A percentile compares a stretch with the other conserved stretches of the same genome.
phyloP scores from a whole-genome alignment of 768 basidiomycete species.

The Boletus reticuloceps region DNA sequence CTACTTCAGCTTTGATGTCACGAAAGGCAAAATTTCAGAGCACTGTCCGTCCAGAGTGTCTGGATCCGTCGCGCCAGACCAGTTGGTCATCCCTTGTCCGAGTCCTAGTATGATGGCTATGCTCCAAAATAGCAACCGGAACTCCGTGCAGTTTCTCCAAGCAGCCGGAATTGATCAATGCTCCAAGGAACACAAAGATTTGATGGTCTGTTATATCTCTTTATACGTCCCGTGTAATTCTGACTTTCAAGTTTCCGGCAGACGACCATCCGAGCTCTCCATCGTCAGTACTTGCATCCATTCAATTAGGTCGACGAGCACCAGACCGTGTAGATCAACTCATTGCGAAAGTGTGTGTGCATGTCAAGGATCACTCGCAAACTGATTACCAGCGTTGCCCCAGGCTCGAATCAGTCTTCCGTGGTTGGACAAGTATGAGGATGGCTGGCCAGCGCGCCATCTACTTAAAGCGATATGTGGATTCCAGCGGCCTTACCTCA shows the following conservation, averaged over 20 bases:
- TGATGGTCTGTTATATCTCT: neutral
- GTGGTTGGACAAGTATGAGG: constrained; percentile 20
- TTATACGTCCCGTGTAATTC: neutral
- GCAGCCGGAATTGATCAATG: neutral
- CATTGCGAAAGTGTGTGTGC: constrained; percentile 2
- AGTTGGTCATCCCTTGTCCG: constrained; percentile 3
- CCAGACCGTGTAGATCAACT: constrained; percentile 7
- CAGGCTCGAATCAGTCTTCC: constrained; percentile 12
- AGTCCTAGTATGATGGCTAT: neutral
- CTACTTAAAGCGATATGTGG: constrained; percentile 23
- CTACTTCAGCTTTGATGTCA: too few relatives aligned
- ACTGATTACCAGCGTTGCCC: neutral
- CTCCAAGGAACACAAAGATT: constrained; percentile 8
- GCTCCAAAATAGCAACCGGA: neutral
- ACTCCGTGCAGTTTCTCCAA: neutral
- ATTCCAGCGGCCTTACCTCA: too few relatives aligned
- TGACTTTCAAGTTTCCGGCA: neutral
- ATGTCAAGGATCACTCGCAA: neutral
- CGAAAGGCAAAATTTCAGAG: too few relatives aligned
- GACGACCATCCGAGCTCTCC: constrained; percentile 3
- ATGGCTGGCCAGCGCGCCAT: constrained; percentile 18
- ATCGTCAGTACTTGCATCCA: constrained; percentile 4
- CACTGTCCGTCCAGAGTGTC: too few relatives aligned
- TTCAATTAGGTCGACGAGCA: constrained; percentile 19
- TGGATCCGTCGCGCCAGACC: too few relatives aligned